phyloP scores from a whole-genome alignment of 192 early-diverging fungal species.

The Linnemannia hyalina region DNA sequence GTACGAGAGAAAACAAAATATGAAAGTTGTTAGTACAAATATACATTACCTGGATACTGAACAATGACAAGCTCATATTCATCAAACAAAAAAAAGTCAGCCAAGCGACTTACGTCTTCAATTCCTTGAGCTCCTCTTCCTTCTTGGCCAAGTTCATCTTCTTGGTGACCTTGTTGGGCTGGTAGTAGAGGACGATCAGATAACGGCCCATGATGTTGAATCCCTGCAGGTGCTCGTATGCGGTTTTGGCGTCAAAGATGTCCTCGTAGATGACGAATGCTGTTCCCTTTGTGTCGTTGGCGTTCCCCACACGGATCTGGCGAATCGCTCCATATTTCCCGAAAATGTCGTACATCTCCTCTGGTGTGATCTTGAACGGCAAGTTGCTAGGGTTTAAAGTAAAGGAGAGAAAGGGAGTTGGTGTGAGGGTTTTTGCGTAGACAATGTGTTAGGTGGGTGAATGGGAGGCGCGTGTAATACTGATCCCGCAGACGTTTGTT shows the following conservation, averaged over 20 bases:
- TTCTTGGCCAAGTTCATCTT: slow-evolving; percentile 85
- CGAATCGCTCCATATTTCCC: slow-evolving; percentile 96
- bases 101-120: slow-evolving; percentile 69
- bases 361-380: slow-evolving; percentile 95
- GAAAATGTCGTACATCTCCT: slow-evolving; percentile 99
- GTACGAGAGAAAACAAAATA: background rate
- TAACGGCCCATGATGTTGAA: slow-evolving; percentile 98
- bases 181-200: slow-evolving; percentile 94
- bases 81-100: background rate
- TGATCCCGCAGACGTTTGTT: background rate
- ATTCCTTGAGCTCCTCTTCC: slow-evolving; percentile 78
- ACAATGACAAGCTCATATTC: background rate
- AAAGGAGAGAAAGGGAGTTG: background rate
- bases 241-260: slow-evolving; percentile 97
- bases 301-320: slow-evolving; percentile 90
- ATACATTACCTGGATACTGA: background rate
- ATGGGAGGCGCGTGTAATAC: background rate
- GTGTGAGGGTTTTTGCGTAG: background rate
- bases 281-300: slow-evolving; percentile 90
- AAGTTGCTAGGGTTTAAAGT: slow-evolving; percentile 73
- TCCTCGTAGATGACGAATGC: slow-evolving; percentile 99
- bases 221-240: slow-evolving; percentile 95
- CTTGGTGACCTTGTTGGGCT: slow-evolving; percentile 83
- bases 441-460: background rate
- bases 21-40: background rate